These are phyloP conservation scores for Taphrina communis DNA, from an alignment of 1,139 yeast species.

Conservation along the genomic window DNA sequence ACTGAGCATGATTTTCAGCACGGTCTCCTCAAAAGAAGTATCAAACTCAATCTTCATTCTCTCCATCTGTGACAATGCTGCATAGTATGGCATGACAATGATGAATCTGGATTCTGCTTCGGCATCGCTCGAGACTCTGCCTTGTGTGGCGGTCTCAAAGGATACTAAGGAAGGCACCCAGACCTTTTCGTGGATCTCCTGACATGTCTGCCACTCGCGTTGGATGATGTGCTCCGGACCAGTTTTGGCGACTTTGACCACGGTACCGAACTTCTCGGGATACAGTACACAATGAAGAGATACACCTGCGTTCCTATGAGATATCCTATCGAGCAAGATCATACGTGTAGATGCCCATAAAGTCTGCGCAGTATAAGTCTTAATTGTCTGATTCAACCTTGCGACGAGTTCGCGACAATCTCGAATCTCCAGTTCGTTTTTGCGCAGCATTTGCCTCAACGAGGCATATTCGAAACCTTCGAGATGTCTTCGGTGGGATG, in stretches of 20 bases:
- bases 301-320: slow-evolving; percentile 15
- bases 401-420: slow-evolving; percentile 22
- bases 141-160: slow-evolving; percentile 9
- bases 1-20: slow-evolving; percentile 16
- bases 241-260: slow-evolving; percentile 18
- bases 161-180: slow-evolving; percentile 9
- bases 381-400: slow-evolving; percentile 15
- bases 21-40: slow-evolving; percentile 5
- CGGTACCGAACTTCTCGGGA: slow-evolving; percentile 14
- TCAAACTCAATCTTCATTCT: slow-evolving; percentile 20
- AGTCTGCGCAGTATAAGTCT: slow-evolving; percentile 18
- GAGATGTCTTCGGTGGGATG: slow-evolving; percentile 21
- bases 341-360: slow-evolving; percentile 16
- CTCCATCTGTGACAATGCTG: slow-evolving; percentile 6
- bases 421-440: slow-evolving; percentile 13
- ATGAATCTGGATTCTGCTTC: slow-evolving; percentile 13
- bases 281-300: slow-evolving; percentile 16
- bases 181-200: slow-evolving; percentile 14
- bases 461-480: slow-evolving; percentile 19
- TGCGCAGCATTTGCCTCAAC: slow-evolving; percentile 15
- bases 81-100: slow-evolving; percentile 17
- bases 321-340: slow-evolving; percentile 17
- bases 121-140: slow-evolving; percentile 6
- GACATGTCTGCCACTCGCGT: slow-evolving; percentile 18
- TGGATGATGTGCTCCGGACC: slow-evolving; percentile 21